Evolutionary conservation across 1,139 yeast species (phyloP), one percentile per base, ranked within the genome.

Genomic region (Debaryomyces fabryi): DNA sequence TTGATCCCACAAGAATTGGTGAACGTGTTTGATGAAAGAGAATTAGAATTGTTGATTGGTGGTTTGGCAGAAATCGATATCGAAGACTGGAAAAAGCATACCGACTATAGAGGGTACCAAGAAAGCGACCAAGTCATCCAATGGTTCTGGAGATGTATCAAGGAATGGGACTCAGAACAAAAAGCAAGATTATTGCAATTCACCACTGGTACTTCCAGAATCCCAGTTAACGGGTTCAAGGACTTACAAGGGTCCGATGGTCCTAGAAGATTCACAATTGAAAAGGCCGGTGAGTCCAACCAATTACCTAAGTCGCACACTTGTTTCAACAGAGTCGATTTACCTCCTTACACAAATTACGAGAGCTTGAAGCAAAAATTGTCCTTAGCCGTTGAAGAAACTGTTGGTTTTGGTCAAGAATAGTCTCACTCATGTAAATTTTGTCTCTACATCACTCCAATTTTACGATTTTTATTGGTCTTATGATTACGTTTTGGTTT

Each of bases 221-320:
- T 95, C 51, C 99, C 99, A 2, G 99, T 93, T 56, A 93, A 93
- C 69, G 99, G 99, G 37, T 93, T 93, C 77, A 93, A 93, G 70
- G 99, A 93, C 71, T 78, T 93, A 59, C 99, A 93, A 72, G 99
- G 99, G 55, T 88, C 96, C 18, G 99, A 93, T 72, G 99, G 99
- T 50, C 99, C 99, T 47, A 88, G 99, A 77, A 83, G 98, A 64
- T 95, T 95, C 68, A 93, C 99, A 6, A 92, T 93, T 68, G 99
- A 95, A 69, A 92, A 91, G 69, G 97, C 98, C 6, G 99, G 99
- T 50, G 98, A 93, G 65, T 67, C 88, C 34, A 86, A 86, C 62
- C 97, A 92, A 72, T 79, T 93, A 60, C 99, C 99, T 42, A 93
- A 93, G 69, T 88, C 97, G 23, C 99, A 95, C 67, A 90, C 96